These are phyloP conservation scores for Pseudogymnoascus sp. DNA, from an alignment of 2,329 filamentous ascomycete species.

Conservation along the genomic window DNA sequence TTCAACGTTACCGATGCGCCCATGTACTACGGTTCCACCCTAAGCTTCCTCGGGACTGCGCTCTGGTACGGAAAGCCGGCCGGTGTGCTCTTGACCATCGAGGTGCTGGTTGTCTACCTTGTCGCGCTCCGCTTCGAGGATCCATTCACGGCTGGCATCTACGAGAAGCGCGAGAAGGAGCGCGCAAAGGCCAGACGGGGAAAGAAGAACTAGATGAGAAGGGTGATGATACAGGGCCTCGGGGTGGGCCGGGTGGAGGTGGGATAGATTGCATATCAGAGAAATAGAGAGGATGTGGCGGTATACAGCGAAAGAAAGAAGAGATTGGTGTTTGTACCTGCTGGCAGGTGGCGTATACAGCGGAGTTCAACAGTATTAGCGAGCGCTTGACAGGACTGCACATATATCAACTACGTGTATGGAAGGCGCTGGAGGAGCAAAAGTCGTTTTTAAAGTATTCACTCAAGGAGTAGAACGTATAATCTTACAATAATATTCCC, in stretches of 20 bases:
- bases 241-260: background rate
- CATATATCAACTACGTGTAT: slow-evolving; percentile 11
- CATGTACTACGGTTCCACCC: slow-evolving; percentile 93
- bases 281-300: background rate
- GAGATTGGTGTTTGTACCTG: background rate
- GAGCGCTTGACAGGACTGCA: slow-evolving; percentile 7
- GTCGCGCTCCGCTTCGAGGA: slow-evolving; percentile 82
- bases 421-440: slow-evolving; percentile 10
- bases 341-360: slow-evolving; percentile 5
- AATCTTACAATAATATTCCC: background rate
- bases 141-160: slow-evolving; percentile 89
- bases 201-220: slow-evolving; percentile 24
- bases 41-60: slow-evolving; percentile 85
- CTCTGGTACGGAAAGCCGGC: slow-evolving; percentile 82
- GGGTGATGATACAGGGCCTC: background rate
- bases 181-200: slow-evolving; percentile 34
- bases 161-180: slow-evolving; percentile 69
- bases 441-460: slow-evolving; percentile 7
- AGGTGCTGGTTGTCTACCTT: slow-evolving; percentile 71
- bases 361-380: slow-evolving; percentile 9
- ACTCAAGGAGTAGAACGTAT: slow-evolving; percentile 2
- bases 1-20: slow-evolving; percentile 87
- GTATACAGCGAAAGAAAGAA: background rate
- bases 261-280: background rate
- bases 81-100: slow-evolving; percentile 64